These are phyloP conservation scores for Diaporthe ilicicola DNA, from an alignment of 2,329 filamentous ascomycete species.

Conservation along the genomic window DNA sequence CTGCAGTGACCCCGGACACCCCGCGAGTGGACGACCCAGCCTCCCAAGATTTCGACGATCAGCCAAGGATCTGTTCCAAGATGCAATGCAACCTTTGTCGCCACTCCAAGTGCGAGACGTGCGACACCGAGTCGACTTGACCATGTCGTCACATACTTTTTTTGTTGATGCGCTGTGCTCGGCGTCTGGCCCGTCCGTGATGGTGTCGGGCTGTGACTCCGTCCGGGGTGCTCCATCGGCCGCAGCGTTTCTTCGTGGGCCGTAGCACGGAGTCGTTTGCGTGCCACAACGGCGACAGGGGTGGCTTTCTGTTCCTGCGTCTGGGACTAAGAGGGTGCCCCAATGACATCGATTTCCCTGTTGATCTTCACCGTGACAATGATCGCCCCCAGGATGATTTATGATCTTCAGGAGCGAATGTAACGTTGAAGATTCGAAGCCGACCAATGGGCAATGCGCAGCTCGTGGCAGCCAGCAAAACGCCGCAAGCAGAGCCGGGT, in stretches of 20 bases:
- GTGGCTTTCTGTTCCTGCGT: background rate
- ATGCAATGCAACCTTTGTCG: background rate
- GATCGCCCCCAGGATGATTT: background rate
- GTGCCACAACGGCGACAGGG: background rate
- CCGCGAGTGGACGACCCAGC: background rate
- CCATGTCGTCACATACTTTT: background rate
- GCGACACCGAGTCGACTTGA: background rate
- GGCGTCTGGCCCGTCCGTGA: background rate
- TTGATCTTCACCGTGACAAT: background rate
- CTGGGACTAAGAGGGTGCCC: no score
- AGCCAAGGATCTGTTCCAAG: conserved; percentile 1
- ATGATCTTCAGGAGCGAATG: background rate
- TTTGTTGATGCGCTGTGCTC: background rate
- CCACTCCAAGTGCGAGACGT: background rate
- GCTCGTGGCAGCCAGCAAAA: background rate
- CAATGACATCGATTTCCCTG: background rate
- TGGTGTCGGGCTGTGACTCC: background rate
- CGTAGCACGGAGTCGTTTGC: background rate
- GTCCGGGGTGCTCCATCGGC: no score
- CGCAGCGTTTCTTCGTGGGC: background rate
- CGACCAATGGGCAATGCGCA: background rate
- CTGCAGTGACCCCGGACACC: background rate
- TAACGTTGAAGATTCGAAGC: background rate
- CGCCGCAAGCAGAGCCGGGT: background rate
- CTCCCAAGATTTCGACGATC: background rate